Conservation (phyloP, 306 rosid species). For the Heteromeles arbutifolia region DNA sequence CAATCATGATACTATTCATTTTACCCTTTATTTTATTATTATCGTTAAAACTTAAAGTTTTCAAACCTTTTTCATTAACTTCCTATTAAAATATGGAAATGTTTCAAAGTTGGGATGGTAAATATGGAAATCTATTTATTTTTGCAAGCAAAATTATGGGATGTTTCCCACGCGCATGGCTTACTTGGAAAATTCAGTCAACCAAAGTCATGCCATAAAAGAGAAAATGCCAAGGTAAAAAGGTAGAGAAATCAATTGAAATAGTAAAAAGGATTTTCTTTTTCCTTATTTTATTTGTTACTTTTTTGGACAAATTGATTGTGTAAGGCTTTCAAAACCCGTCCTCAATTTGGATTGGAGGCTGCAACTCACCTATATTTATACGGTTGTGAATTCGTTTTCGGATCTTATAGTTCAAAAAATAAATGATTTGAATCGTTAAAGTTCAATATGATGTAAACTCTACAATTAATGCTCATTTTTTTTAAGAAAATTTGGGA, state of each 20-base stretch:
- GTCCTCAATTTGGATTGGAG: accelerated
- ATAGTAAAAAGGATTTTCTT: neutral
- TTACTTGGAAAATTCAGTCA: neutral
- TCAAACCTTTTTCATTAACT: no score
- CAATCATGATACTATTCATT: no score
- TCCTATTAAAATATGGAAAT: neutral
- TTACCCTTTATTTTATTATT: no score
- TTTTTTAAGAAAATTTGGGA: no score
- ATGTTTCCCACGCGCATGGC: slow-evolving; percentile 12
- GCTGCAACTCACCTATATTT: no score
- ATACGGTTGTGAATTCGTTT: no score
- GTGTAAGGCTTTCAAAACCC: no score
- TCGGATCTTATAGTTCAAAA: accelerated
- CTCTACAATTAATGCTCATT: accelerated
- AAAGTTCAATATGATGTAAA: no score
- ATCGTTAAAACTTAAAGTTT: no score
- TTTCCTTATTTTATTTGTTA: no score
- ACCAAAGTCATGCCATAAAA: neutral
- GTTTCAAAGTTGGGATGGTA: neutral
- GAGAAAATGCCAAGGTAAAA: neutral
- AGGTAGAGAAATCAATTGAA: neutral
- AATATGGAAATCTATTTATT: neutral
- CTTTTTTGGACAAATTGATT: neutral
- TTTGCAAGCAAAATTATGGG: neutral
- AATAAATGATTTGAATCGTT: no score